Evolutionary conservation across 441 rosid genomes (phyloP).

Genomic region (Populus tomentosa): DNA sequence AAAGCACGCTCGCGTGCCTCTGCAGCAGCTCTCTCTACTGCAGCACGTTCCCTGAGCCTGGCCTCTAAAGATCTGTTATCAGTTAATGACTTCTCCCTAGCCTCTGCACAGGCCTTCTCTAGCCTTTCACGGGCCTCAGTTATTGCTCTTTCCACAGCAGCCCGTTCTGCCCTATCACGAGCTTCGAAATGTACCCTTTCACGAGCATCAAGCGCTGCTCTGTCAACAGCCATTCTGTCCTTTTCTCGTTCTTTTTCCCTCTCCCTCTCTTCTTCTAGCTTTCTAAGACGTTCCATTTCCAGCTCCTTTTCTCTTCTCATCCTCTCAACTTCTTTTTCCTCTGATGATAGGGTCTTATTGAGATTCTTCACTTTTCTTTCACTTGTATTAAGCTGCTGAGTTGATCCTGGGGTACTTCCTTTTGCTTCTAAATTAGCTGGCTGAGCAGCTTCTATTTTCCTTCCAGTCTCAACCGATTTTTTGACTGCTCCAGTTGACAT

Average conservation of each 20-base stretch:
- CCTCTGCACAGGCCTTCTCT: slow-evolving; percentile 90
- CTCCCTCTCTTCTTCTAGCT: slow-evolving; percentile 81
- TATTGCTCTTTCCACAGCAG: slow-evolving; percentile 57
- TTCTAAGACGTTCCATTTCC: slow-evolving; percentile 59
- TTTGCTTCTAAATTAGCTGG: slow-evolving; percentile 26
- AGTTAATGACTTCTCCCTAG: slow-evolving; percentile 59
- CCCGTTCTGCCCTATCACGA: slow-evolving; percentile 54
- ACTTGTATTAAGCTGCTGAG: slow-evolving; percentile 26
- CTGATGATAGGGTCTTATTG: slow-evolving; percentile 22
- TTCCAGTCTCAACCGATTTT: slow-evolving; percentile 32
- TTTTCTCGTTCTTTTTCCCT: slow-evolving; percentile 92
- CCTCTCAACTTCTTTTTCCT: slow-evolving; percentile 53
- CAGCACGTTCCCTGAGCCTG: slow-evolving; percentile 78
- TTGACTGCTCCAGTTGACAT: slow-evolving; percentile 33
- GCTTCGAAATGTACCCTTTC: slow-evolving; percentile 44
- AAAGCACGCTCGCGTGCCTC: slow-evolving; percentile 89
- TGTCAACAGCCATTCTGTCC: slow-evolving; percentile 89
- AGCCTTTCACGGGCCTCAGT: slow-evolving; percentile 85
- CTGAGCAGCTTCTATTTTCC: slow-evolving; percentile 27
- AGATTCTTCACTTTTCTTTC: slow-evolving; percentile 39
- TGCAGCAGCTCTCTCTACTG: slow-evolving; percentile 78
- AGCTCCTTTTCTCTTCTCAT: slow-evolving; percentile 55
- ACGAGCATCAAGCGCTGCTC: slow-evolving; percentile 45
- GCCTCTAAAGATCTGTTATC: slow-evolving; percentile 63
- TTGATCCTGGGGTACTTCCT: slow-evolving; percentile 27